Evolutionary conservation across 2,329 filamentous ascomycete species (phyloP).

Genomic region (Hawksworthiomyces lignivorus): DNA sequence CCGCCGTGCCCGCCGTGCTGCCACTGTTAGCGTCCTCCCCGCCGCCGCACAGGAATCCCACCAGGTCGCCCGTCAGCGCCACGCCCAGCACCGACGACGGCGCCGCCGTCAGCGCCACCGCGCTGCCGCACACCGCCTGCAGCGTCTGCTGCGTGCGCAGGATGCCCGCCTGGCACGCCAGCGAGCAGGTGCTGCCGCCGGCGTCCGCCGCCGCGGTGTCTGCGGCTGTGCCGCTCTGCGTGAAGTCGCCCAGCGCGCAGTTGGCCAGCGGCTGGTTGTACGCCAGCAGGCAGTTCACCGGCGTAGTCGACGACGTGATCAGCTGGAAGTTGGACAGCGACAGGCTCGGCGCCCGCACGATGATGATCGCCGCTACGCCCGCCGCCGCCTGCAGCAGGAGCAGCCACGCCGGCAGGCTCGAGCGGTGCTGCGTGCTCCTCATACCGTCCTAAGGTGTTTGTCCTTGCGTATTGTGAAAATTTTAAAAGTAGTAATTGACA

Average conservation of each 20-base stretch:
- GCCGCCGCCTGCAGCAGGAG: background rate
- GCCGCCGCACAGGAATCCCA: conserved; percentile 27
- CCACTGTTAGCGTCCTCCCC: too few relatives aligned
- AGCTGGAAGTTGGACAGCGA: conserved; percentile 34
- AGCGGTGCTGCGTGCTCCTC: too few relatives aligned
- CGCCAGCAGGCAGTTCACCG: conserved; percentile 30
- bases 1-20: background rate
- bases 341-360: too few relatives aligned
- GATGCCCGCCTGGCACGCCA: conserved; percentile 44
- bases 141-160: conserved; percentile 70
- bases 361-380: conserved; percentile 18
- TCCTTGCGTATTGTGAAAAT: too few relatives aligned
- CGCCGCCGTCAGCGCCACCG: conserved; percentile 33
- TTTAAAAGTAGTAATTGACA: too few relatives aligned
- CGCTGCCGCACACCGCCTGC: conserved; percentile 64
- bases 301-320: conserved; percentile 28
- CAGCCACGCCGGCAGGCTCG: background rate
- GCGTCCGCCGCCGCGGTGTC: background rate
- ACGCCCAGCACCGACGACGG: conserved; percentile 28
- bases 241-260: conserved; percentile 31
- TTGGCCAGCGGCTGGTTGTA: conserved; percentile 34
- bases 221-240: background rate
- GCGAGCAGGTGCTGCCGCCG: conserved; percentile 28
- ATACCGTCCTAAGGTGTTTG: too few relatives aligned
- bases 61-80: conserved; percentile 28